phyloP scores from a whole-genome alignment of 2,329 filamentous ascomycete genomes.

The Alternaria sp. region DNA sequence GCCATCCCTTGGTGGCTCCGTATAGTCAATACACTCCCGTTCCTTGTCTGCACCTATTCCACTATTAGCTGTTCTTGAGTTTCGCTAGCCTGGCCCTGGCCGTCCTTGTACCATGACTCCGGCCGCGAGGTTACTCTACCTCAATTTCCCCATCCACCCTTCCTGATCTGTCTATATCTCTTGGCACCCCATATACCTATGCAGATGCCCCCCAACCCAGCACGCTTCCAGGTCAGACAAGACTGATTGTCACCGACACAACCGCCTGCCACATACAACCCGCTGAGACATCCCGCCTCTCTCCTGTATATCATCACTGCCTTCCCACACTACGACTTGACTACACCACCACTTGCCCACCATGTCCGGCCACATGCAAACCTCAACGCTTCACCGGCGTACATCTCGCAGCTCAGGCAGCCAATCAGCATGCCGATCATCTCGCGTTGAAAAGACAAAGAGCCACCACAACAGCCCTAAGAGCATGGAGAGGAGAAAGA shows the following conservation, averaged over 20 bases:
- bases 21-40: conserved; percentile 41
- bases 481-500: conserved; percentile 47
- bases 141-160: conserved; percentile 42
- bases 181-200: conserved; percentile 49
- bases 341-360: conserved; percentile 11
- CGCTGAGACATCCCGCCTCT: conserved; percentile 10
- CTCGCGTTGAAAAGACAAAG: conserved; percentile 49
- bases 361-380: conserved; percentile 38
- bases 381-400: conserved; percentile 37
- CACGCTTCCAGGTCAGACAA: conserved; percentile 23
- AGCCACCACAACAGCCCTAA: conserved; percentile 49
- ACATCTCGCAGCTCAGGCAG: conserved; percentile 42
- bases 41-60: conserved; percentile 45
- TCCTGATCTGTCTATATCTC: conserved; percentile 45
- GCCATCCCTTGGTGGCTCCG: conserved; percentile 43
- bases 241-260: conserved; percentile 27
- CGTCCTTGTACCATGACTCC: conserved; percentile 41
- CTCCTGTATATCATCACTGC: conserved; percentile 13
- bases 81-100: conserved; percentile 41
- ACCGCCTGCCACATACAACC: conserved; percentile 17
- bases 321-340: conserved; percentile 17
- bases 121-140: conserved; percentile 36
- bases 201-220: conserved; percentile 31
- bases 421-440: conserved; percentile 36
- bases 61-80: conserved; percentile 37